Evolutionary conservation across 129 eudicot species (phyloP).

Genomic region (Erigeron canadensis): DNA sequence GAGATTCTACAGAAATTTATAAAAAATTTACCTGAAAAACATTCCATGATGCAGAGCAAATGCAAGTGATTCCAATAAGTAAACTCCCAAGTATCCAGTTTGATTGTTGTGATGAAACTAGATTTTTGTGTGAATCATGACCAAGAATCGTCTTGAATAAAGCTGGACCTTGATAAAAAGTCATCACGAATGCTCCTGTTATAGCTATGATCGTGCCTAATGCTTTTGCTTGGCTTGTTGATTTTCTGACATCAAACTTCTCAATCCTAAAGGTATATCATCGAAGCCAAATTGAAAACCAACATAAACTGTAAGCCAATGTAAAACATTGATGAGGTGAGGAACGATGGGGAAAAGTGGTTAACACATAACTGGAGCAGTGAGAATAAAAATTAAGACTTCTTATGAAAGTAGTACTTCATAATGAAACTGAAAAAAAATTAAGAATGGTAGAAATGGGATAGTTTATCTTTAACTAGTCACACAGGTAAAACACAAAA

Average conservation of each 20-base stretch:
- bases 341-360: too few species aligned
- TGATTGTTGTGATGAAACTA: constrained; percentile 36
- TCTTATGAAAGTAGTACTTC: too few species aligned
- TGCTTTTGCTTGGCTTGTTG: constrained; percentile 52
- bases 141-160: constrained; percentile 18
- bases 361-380: too few species aligned
- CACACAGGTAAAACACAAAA: too few species aligned
- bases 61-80: constrained; percentile 42
- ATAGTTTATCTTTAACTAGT: too few species aligned
- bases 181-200: constrained; percentile 51
- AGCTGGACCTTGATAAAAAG: constrained; percentile 45
- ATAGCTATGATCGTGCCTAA: constrained; percentile 49
- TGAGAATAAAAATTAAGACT: too few species aligned
- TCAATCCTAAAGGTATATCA: constrained; percentile 37
- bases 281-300: neutral
- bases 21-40: constrained; percentile 44
- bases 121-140: constrained; percentile 23
- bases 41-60: constrained; percentile 52
- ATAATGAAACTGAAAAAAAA: too few species aligned
- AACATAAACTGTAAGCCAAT: neutral
- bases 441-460: too few species aligned
- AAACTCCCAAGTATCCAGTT: constrained; percentile 60
- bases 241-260: constrained; percentile 36
- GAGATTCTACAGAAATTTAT: constrained; percentile 2
- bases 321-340: neutral